Conservation (phyloP, 495 filamentous ascomycete genomes). For the Xanthoparmelia taractica region DNA sequence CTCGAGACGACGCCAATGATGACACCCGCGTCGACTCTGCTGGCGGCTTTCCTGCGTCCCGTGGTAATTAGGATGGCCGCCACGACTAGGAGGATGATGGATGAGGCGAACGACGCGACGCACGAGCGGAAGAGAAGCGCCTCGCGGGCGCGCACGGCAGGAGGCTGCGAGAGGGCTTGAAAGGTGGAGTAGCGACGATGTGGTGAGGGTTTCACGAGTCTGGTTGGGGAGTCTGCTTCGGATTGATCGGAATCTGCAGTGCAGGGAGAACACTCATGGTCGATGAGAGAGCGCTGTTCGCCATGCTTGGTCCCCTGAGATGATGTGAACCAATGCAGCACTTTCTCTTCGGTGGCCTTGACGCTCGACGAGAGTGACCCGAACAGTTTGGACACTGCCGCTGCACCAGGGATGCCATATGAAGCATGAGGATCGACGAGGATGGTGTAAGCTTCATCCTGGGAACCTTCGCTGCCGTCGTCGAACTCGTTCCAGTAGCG, state of each 20-base stretch:
- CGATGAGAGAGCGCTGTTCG: slow-evolving; percentile 8
- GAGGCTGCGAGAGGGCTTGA: slow-evolving; percentile 32
- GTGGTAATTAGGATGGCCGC: slow-evolving; percentile 47
- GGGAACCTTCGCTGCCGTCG: slow-evolving; percentile 48
- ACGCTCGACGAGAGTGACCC: slow-evolving; percentile 22
- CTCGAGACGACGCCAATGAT: slow-evolving; percentile 49
- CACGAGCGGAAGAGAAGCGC: slow-evolving; percentile 39
- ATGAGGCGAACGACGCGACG: slow-evolving; percentile 37
- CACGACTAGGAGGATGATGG: slow-evolving; percentile 47
- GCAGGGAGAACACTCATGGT: slow-evolving; percentile 16
- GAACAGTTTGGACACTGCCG: slow-evolving; percentile 30
- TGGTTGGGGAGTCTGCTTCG: slow-evolving; percentile 6
- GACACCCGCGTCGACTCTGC: slow-evolving; percentile 55
- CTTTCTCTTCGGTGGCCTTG: slow-evolving; percentile 37
- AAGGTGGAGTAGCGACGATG: slow-evolving; percentile 37
- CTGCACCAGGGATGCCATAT: slow-evolving; percentile 40
- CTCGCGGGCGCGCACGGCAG: slow-evolving; percentile 36
- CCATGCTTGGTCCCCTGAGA: background rate
- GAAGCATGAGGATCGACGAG: slow-evolving; percentile 49
- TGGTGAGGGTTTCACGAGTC: background rate
- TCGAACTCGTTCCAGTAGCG: slow-evolving; percentile 64
- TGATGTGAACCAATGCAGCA: slow-evolving; percentile 35
- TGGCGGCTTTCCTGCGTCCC: slow-evolving; percentile 43
- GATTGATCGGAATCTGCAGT: slow-evolving; percentile 22
- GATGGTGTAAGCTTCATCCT: slow-evolving; percentile 44